These are phyloP conservation scores for Amorphotheca resinae DNA, from an alignment of 495 filamentous ascomycete genomes.

Conservation along the genomic window DNA sequence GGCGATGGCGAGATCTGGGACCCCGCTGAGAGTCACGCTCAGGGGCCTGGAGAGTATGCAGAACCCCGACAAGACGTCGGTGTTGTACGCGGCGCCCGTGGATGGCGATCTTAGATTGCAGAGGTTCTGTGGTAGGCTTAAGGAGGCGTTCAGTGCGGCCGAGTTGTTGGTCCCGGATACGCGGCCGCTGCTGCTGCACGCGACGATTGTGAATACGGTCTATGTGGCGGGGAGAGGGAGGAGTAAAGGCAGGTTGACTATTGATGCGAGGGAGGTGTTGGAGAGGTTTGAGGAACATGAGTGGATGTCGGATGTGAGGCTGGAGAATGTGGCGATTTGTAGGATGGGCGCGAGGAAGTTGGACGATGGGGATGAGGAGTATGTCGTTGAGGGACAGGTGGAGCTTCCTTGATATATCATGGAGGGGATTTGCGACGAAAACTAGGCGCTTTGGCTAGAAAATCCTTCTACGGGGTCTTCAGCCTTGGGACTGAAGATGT, in stretches of 20 bases:
- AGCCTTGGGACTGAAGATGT: too few relatives aligned
- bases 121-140: conserved; percentile 50
- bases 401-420: conserved; percentile 15
- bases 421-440: not conserved
- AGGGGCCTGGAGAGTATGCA: conserved; percentile 38
- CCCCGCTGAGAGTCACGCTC: conserved; percentile 27
- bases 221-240: conserved; percentile 45
- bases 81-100: conserved; percentile 42
- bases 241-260: conserved; percentile 25
- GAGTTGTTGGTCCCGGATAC: conserved; percentile 48
- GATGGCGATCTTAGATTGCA: conserved; percentile 36
- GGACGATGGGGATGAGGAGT: conserved; percentile 28
- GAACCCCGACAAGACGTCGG: conserved; percentile 26
- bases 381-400: conserved; percentile 39
- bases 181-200: conserved; percentile 66
- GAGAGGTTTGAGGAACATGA: conserved; percentile 37
- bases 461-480: too few relatives aligned
- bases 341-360: conserved; percentile 64
- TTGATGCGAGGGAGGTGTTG: conserved; percentile 41
- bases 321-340: conserved; percentile 59
- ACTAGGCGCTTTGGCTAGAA: too few relatives aligned
- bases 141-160: conserved; percentile 45
- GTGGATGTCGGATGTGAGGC: conserved; percentile 49
- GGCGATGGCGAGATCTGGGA: not conserved
- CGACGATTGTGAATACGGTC: conserved; percentile 78